phyloP scores from a whole-genome alignment of 1,284 basidiomycete genomes.

The Ustilago bromivora region DNA sequence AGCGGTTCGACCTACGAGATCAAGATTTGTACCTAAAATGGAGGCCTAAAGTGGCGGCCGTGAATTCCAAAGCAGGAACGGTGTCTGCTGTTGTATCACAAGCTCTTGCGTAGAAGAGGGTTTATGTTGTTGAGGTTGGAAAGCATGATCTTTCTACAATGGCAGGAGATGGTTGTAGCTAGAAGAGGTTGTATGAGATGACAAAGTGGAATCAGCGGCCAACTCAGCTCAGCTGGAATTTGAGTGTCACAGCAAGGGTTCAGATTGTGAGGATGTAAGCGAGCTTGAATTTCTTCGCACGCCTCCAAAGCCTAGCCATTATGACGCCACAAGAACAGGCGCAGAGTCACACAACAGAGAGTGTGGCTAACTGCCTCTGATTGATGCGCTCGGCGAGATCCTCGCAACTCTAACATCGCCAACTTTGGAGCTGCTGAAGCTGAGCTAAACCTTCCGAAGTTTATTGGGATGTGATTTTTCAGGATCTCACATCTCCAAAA shows the following conservation, averaged over 20 bases:
- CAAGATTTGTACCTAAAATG: conserved; percentile 1
- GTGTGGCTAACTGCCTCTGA: neutral
- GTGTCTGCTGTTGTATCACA: conserved; percentile 1
- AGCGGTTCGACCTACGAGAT: neutral
- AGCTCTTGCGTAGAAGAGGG: neutral
- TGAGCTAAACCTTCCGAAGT: conserved; percentile 13
- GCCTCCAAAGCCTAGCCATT: conserved; percentile 29
- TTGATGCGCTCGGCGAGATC: neutral
- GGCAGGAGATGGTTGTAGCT: neutral
- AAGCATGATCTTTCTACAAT: conserved; percentile 11
- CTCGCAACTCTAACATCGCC: conserved; percentile 4
- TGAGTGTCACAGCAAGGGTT: conserved; percentile 11
- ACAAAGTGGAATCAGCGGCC: conserved; percentile 18
- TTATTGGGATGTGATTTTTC: neutral
- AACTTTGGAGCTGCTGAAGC: conserved; percentile 1
- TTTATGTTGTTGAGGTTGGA: neutral
- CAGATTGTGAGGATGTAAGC: neutral
- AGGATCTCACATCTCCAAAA: conserved; percentile 5
- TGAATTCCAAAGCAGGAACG: neutral
- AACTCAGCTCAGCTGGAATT: conserved; percentile 16
- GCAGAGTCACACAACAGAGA: neutral
- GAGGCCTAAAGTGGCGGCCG: conserved; percentile 13
- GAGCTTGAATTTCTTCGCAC: conserved; percentile 16
- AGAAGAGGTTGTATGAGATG: neutral
- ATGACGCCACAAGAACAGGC: conserved; percentile 6